Percentiles rank a stretch among this genome's conserved stretches.
These are phyloP conservation scores for Tetracentron sinense DNA, from an alignment of 164 flowering plant species.

Conservation along the genomic window DNA sequence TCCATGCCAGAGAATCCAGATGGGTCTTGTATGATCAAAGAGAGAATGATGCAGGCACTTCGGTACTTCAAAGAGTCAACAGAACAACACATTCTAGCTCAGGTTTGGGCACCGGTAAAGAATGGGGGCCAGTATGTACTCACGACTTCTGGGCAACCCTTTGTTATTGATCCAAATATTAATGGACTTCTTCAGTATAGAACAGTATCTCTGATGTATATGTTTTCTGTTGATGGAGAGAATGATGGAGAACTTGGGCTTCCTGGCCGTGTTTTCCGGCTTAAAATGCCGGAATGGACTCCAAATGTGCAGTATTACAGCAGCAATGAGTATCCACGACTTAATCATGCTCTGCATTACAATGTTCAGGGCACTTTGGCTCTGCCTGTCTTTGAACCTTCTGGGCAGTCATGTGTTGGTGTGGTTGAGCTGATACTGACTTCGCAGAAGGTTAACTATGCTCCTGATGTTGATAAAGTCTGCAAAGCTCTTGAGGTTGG, in stretches of 20 bases:
- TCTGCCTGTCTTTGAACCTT: conserved; percentile 91
- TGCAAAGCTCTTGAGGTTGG: conserved; percentile 99
- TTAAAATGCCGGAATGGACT: conserved; percentile 92
- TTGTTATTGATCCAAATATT: conserved; percentile 74
- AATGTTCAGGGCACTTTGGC: conserved; percentile 90
- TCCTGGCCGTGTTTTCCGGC: conserved; percentile 91
- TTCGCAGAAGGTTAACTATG: conserved; percentile 81
- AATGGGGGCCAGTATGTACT: conserved; percentile 59
- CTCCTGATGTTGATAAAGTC: conserved; percentile 92
- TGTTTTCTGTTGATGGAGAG: conserved; percentile 75
- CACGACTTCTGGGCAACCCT: conserved; percentile 95
- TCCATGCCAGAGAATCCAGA: conserved; percentile 45
- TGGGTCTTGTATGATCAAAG: conserved; percentile 67
- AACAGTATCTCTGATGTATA: conserved; percentile 70
- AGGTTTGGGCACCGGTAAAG: conserved; percentile 95
- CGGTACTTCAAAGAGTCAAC: conserved; percentile 72
- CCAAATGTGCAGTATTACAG: conserved; percentile 95
- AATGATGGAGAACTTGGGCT: conserved; percentile 70
- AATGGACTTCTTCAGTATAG: conserved; percentile 80
- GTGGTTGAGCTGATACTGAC: conserved; percentile 96
- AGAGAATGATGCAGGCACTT: conserved; percentile 86
- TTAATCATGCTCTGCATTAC: conserved; percentile 65
- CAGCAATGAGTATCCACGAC: conserved; percentile 72
- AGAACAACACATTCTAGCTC: conserved; percentile 81
- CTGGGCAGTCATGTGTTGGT: conserved; percentile 82